Percentiles rank a stretch among this genome's conserved stretches.
Conservation (phyloP, 768 basidiomycete genomes). For the Hericium alpestre region DNA sequence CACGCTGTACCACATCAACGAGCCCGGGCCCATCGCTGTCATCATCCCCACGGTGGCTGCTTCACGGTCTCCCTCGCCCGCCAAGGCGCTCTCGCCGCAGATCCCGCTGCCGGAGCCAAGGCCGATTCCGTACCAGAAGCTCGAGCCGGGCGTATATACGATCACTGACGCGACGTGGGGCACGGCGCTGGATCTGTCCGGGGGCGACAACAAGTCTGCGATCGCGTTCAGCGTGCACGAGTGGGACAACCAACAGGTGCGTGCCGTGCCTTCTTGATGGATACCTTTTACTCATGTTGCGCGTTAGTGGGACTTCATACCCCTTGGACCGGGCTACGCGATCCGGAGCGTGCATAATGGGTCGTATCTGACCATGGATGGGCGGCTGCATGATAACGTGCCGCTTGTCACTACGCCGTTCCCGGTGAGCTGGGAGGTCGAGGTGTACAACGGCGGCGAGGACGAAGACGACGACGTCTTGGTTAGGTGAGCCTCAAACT, state of each 20-base stretch:
- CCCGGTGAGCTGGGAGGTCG: constrained; percentile 14
- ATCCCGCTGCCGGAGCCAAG: neutral
- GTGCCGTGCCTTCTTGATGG: neutral
- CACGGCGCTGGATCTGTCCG: constrained; percentile 11
- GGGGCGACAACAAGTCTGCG: constrained; percentile 7
- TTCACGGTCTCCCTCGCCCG: neutral
- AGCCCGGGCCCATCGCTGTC: neutral
- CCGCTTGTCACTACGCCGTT: constrained; percentile 7
- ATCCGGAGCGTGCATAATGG: constrained; percentile 1
- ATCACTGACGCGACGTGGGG: constrained; percentile 12
- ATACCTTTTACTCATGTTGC: neutral
- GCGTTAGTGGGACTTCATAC: neutral
- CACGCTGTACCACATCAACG: neutral
- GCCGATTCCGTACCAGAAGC: neutral
- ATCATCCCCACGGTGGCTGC: neutral
- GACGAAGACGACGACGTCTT: constrained; percentile 10
- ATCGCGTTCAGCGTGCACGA: constrained; percentile 12
- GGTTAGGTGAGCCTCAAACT: constrained; percentile 4
- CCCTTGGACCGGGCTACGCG: neutral
- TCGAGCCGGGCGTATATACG: constrained; percentile 11
- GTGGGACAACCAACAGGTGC: constrained; percentile 14
- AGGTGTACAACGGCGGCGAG: constrained; percentile 5
- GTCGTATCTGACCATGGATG: neutral
- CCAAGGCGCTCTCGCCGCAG: neutral
- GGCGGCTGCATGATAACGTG: neutral